Conservation (phyloP, 768 basidiomycete species). For the Tubosaeta brunneosetosa region DNA sequence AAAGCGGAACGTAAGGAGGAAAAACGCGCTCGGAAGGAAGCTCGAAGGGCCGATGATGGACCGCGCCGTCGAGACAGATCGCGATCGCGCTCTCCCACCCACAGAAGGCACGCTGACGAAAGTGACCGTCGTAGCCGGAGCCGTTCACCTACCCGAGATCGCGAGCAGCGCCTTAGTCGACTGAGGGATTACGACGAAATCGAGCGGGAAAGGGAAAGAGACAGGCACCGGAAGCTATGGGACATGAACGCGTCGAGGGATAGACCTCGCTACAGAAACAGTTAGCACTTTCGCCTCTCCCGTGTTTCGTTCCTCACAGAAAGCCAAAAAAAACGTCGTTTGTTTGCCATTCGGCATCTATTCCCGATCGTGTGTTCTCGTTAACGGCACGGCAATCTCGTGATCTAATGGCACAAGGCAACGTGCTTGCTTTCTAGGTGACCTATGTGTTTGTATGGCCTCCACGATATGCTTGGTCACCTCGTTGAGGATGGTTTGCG, state of each 20-base stretch:
- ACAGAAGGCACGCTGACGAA: constrained; percentile 11
- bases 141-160: constrained; percentile 25
- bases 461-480: constrained; percentile 6
- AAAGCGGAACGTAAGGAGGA: constrained; percentile 58
- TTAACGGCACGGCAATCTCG: constrained; percentile 12
- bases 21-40: constrained; percentile 53
- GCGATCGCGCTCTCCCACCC: constrained; percentile 35
- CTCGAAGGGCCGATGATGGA: constrained; percentile 33
- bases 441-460: constrained; percentile 8
- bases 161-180: constrained; percentile 16
- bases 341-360: constrained; percentile 4
- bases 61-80: constrained; percentile 25
- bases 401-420: constrained; percentile 15
- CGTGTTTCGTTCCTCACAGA: constrained; percentile 5
- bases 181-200: constrained; percentile 25
- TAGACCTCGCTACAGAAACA: constrained; percentile 19
- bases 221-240: constrained; percentile 50
- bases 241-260: constrained; percentile 43
- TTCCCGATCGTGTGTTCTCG: constrained; percentile 8
- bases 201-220: constrained; percentile 31
- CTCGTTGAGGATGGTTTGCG: constrained; percentile 12
- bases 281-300: constrained; percentile 11
- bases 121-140: constrained; percentile 31
- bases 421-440: constrained; percentile 14
- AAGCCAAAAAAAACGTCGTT: background rate